Conservation (phyloP, 2,329 filamentous ascomycete species). For the Paecilomyces niveus region DNA sequence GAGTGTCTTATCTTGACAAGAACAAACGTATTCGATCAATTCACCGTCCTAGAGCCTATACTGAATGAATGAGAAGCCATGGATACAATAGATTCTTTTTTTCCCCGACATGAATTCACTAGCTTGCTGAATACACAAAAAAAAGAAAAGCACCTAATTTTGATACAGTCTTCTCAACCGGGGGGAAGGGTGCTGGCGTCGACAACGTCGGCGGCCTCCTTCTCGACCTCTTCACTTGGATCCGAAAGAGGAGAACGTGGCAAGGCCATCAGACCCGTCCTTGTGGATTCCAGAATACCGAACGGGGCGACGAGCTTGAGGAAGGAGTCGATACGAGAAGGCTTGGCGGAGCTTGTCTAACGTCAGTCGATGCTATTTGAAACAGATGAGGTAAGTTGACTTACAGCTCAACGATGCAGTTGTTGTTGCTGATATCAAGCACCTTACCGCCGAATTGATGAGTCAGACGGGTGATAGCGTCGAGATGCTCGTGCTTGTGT, state of each 20-base stretch:
- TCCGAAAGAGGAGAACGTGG: slow-evolving; percentile 83
- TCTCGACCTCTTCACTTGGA: slow-evolving; percentile 63
- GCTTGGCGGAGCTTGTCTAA: slow-evolving; percentile 71
- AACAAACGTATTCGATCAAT: neutral
- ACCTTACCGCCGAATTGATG: slow-evolving; percentile 98
- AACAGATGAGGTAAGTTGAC: slow-evolving; percentile 27
- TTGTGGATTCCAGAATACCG: slow-evolving; percentile 90
- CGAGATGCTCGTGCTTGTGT: slow-evolving; percentile 95
- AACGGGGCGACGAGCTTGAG: slow-evolving; percentile 93
- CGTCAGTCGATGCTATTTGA: neutral
- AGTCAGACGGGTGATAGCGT: slow-evolving; percentile 90
- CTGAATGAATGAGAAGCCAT: neutral
- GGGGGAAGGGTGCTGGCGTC: slow-evolving; percentile 91
- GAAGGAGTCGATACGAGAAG: slow-evolving; percentile 89
- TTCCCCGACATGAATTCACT: neutral
- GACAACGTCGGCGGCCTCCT: slow-evolving; percentile 90
- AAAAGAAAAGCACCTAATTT: neutral
- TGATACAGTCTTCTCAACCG: slow-evolving; percentile 49
- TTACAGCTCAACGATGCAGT: slow-evolving; percentile 96
- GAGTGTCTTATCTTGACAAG: neutral
- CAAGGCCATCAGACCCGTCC: slow-evolving; percentile 93
- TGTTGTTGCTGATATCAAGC: slow-evolving; percentile 94
- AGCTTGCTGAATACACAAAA: neutral
- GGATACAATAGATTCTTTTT: neutral
- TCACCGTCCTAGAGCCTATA: neutral